Conservation (phyloP, 164 flowering plant species). For the Vitis vinifera region DNA sequence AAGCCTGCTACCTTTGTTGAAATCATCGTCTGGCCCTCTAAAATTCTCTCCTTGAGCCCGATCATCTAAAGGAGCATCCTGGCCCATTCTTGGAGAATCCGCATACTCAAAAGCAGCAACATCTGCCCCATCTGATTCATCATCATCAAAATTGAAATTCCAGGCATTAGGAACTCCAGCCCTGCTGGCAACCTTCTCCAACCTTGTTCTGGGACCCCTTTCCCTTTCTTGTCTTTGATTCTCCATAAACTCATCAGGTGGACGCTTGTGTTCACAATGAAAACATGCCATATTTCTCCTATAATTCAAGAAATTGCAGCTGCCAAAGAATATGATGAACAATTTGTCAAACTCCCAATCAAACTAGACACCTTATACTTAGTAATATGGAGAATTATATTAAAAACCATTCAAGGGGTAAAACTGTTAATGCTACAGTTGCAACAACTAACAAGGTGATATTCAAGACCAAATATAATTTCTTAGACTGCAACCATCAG, state of each 20-base stretch:
- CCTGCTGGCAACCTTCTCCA: constrained; percentile 41
- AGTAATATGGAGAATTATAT: no score
- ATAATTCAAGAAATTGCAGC: constrained; percentile 97
- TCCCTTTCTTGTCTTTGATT: constrained; percentile 51
- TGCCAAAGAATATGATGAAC: constrained; percentile 25
- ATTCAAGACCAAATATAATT: no score
- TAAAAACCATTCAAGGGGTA: no score
- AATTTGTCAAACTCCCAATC: not conserved
- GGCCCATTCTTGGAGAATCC: constrained; percentile 57
- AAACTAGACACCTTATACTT: not conserved
- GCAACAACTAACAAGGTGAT: no score
- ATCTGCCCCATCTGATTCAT: constrained; percentile 99
- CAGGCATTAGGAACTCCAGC: constrained; percentile 73
- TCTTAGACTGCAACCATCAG: not conserved
- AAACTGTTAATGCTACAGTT: no score
- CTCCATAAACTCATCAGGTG: constrained; percentile 70
- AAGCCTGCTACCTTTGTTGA: constrained; percentile 17
- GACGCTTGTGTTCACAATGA: constrained; percentile 95
- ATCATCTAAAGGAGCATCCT: constrained; percentile 32
- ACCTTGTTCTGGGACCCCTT: constrained; percentile 37
- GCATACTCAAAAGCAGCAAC: constrained; percentile 98
- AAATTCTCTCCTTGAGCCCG: constrained; percentile 23
- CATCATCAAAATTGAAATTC: constrained; percentile 96
- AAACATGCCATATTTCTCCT: constrained; percentile 92
- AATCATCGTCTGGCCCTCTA: constrained; percentile 33